Evolutionary conservation across 2,329 filamentous ascomycete genomes (phyloP), one percentile per base, ranked within the genome.

Genomic region (Cytospora piceicola): DNA sequence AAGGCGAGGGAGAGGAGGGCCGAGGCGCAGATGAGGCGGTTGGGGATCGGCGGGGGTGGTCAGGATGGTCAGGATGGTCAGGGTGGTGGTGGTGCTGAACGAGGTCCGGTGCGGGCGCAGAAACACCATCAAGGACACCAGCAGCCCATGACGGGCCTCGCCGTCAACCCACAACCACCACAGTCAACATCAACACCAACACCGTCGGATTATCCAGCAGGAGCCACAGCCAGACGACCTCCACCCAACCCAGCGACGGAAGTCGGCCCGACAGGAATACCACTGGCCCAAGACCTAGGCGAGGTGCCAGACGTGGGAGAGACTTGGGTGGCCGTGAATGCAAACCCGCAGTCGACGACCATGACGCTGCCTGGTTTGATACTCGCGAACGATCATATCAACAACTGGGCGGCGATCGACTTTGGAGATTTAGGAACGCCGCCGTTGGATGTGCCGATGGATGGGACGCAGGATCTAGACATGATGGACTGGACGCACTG

Each of bases 1-100:
- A 83, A 82, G 71, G 84, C 84, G 0, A 79, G 74, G 69, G 76
- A 75, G 4, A 80, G 77, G 9, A 74, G 78, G 51, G 70, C 73
- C 4, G 74, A 75, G 61, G 74, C 74, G 5, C 65, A 75, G 51
- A 64, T 76, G 70, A 71, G 69, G 8, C 69, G 67, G 27, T 56
- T 76, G 63, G 67, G 65, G 24, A 64, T 77, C 29, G 55, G 61
- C 27, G 32, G 24, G 9, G 46, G 46, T 12, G 32, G 39, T n/a
- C 53, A 58, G 56, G n/a, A n/a, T n/a, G n/a, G n/a, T n/a, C n/a
- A n/a, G n/a, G n/a, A n/a, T n/a, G n/a, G n/a, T n/a, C n/a, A n/a
- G n/a, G 39, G 29, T 22, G n/a, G 2, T 22, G n/a, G 2, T 17
- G 42, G 4, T 22, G n/a, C 46, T 24, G 17, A 7, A 9, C n/a